A percentile compares a stretch with the other conserved stretches of the same genome.
Evolutionary conservation across 805 yeast species (phyloP).

Genomic region (Candida succiphila): DNA sequence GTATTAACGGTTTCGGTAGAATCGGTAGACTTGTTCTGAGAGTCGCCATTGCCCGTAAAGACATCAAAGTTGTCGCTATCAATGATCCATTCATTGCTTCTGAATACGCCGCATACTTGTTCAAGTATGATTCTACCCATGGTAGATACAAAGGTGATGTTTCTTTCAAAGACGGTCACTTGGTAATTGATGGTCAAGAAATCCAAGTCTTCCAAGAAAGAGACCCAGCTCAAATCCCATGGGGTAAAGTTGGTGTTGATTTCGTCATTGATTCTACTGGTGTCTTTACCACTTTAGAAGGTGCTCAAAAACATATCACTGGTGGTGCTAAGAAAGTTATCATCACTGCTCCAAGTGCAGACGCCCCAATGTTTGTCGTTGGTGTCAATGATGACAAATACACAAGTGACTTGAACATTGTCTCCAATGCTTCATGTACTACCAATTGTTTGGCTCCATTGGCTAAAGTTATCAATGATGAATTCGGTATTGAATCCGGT

Average conservation of each 20-base stretch:
- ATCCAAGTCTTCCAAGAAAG: conserved; percentile 68
- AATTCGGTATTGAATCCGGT: conserved; percentile 83
- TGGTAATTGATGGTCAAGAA: conserved; percentile 60
- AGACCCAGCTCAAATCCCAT: conserved; percentile 82
- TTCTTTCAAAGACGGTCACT: conserved; percentile 38
- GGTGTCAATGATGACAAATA: conserved; percentile 83
- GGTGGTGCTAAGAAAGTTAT: conserved; percentile 94
- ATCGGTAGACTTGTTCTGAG: conserved; percentile 86
- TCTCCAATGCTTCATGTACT: conserved; percentile 93
- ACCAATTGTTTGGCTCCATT: conserved; percentile 94
- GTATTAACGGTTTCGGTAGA: conserved; percentile 94
- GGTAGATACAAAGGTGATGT: conserved; percentile 78
- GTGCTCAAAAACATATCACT: conserved; percentile 74
- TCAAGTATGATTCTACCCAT: conserved; percentile 93
- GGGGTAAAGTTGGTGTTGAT: conserved; percentile 79
- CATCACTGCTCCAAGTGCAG: conserved; percentile 89
- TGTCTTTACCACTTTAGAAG: conserved; percentile 76
- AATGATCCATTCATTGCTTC: conserved; percentile 87
- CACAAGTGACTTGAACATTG: conserved; percentile 63
- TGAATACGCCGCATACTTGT: conserved; percentile 90
- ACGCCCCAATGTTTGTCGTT: conserved; percentile 91
- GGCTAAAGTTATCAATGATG: conserved; percentile 82
- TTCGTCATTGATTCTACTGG: conserved; percentile 91
- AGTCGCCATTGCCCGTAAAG: conserved; percentile 64
- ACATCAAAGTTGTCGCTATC: conserved; percentile 77